Evolutionary conservation across 192 early-diverging fungal species (phyloP), one percentile per base, ranked within the genome.

Genomic region (Coemansia sp.): DNA sequence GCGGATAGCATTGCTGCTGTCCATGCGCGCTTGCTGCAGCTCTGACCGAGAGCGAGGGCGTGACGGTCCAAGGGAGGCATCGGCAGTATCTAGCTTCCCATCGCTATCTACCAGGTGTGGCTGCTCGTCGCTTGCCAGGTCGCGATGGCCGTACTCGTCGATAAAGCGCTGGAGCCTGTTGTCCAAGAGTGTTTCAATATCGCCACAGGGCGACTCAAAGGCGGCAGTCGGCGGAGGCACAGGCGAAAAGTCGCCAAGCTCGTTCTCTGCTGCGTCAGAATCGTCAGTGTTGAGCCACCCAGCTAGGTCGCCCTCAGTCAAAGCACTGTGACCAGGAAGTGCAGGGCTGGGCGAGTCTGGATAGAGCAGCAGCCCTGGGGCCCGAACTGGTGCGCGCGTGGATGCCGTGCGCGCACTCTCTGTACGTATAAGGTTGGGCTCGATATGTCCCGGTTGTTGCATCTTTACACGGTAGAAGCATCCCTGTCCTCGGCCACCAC

Each of bases 241-340:
- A 14, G 44, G 52, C 14, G 26, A 26, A 55, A 55, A 55, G 11
- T 55, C 28, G 47, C 19, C 64, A 67, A 38, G 28, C 37, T 40
- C 65, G 52, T 19, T 9, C 26, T 21, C 60, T 57, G 11, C 40
- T 0, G n/a, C 43, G 28, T 69, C 68, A n/a, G 68, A 69, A 39
- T 69, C 68, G 61, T 69, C 68, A 17, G 68, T 69, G 3, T 37
- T 26, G 19, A 69, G 68, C 68, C 68, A 69, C 7, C 68, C 68
- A 28, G 60, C 59, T 55, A 55, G 52, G 1, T 55, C 52, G 26
- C 52, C 52, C 14, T 19, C 47, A 59, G 47, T 28, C 23, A 37
- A n/a, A 6, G 33, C 40, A 6, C 16, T 35, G 61, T 8, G 14
- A 11, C 6, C 23, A 37, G 30, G 52, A 14, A 28, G 52, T 6